These are phyloP conservation scores for Austroboletus eburneus DNA, from an alignment of 768 basidiomycete species.

Conservation along the genomic window DNA sequence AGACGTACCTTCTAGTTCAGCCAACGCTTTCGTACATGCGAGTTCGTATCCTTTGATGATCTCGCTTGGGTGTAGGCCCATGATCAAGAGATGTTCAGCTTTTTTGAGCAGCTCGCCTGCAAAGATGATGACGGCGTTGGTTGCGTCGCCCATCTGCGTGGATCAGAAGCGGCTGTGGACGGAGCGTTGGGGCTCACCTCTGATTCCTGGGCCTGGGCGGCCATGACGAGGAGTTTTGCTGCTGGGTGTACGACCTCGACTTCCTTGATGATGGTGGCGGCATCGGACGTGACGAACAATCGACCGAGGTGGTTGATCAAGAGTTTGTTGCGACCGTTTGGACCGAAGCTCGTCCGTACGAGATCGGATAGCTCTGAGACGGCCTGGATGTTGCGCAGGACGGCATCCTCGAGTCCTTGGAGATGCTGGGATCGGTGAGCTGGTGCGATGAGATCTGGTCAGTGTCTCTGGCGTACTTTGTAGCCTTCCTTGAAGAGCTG, in stretches of 20 bases:
- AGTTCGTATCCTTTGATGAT: slow-evolving; percentile 94
- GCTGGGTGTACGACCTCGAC: slow-evolving; percentile 99
- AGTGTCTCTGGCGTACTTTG: slow-evolving; percentile 53
- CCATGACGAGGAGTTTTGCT: slow-evolving; percentile 98
- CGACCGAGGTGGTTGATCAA: slow-evolving; percentile 95
- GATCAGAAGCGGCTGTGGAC: slow-evolving; percentile 1
- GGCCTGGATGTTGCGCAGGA: slow-evolving; percentile 93
- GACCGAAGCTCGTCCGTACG: slow-evolving; percentile 94
- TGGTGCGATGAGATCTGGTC: slow-evolving; percentile 5
- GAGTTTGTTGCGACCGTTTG: slow-evolving; percentile 96
- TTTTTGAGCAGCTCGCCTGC: slow-evolving; percentile 94
- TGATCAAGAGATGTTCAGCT: slow-evolving; percentile 85
- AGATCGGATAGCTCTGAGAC: slow-evolving; percentile 94
- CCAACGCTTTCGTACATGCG: slow-evolving; percentile 75
- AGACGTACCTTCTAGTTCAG: slow-evolving; percentile 85
- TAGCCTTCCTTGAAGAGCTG: slow-evolving; percentile 98
- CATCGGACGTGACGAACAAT: slow-evolving; percentile 97
- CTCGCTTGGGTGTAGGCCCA: slow-evolving; percentile 97
- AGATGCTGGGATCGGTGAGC: slow-evolving; percentile 48
- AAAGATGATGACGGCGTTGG: slow-evolving; percentile 92
- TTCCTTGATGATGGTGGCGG: slow-evolving; percentile 96
- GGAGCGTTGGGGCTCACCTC: slow-evolving; percentile 54
- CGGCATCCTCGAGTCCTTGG: slow-evolving; percentile 93
- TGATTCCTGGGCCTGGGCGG: slow-evolving; percentile 90
- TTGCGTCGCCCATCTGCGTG: slow-evolving; percentile 91